Conservation (phyloP, 2,329 filamentous ascomycete genomes). For the Hortaea werneckii region DNA sequence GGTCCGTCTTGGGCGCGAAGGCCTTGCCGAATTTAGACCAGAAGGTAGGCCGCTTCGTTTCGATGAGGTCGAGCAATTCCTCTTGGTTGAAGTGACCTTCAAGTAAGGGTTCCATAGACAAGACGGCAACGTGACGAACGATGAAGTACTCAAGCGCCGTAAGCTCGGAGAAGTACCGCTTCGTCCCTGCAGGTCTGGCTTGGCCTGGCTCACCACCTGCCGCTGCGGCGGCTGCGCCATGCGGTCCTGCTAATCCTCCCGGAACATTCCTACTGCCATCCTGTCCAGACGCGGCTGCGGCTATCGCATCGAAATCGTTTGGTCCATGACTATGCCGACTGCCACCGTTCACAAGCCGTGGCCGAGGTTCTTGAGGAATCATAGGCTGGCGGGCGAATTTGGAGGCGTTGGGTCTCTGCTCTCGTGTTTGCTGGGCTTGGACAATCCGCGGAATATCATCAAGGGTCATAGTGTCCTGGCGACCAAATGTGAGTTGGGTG, state of each 20-base stretch:
- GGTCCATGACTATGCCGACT: constrained; percentile 37
- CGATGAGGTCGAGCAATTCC: constrained; percentile 83
- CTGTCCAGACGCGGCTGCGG: too few relatives aligned
- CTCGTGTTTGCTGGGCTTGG: constrained; percentile 86
- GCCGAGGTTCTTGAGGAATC: constrained; percentile 55
- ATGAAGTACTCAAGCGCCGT: constrained; percentile 96
- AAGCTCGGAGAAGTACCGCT: constrained; percentile 91
- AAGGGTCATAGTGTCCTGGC: constrained; percentile 81
- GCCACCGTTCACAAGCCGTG: constrained; percentile 59
- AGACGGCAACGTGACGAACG: constrained; percentile 83
- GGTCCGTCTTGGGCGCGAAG: constrained; percentile 39
- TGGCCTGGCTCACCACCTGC: constrained; percentile 22
- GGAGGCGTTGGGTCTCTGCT: constrained; percentile 73
- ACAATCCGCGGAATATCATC: constrained; percentile 96
- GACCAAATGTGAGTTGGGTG: constrained; percentile 75
- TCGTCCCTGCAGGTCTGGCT: constrained; percentile 46
- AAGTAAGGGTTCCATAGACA: constrained; percentile 88
- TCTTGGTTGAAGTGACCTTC: constrained; percentile 88
- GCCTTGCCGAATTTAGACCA: constrained; percentile 98
- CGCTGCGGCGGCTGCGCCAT: too few relatives aligned
- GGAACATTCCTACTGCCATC: constrained; percentile 27
- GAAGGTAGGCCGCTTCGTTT: constrained; percentile 85
- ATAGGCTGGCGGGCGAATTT: constrained; percentile 62
- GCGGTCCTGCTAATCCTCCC: too few relatives aligned
- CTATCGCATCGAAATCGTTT: constrained; percentile 35